Percentiles rank a stretch among this genome's conserved stretches.
phyloP scores from a whole-genome alignment of 2,329 filamentous ascomycete genomes.

The Juglanconis oblonga region DNA sequence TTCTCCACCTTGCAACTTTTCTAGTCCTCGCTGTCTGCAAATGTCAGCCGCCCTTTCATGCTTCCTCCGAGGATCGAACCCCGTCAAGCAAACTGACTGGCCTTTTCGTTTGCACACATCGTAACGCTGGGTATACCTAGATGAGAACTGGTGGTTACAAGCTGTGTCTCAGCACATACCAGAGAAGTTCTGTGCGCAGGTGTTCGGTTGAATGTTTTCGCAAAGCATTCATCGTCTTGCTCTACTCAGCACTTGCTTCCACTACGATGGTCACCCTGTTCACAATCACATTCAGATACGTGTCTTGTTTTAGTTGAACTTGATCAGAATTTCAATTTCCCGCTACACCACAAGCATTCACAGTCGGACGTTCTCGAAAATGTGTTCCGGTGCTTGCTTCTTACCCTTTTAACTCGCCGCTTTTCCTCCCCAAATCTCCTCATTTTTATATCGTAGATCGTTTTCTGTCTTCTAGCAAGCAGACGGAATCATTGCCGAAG shows the following conservation, averaged over 20 bases:
- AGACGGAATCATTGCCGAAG: constrained; percentile 21
- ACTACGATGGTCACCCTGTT: neutral
- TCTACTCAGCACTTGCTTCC: neutral
- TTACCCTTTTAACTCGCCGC: constrained; percentile 32
- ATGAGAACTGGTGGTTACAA: too few species aligned
- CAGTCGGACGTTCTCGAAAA: constrained; percentile 31
- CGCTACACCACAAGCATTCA: constrained; percentile 37
- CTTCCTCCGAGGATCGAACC: too few species aligned
- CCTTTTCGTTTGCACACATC: too few species aligned
- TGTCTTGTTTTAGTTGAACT: constrained; percentile 4
- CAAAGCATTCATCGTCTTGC: too few species aligned
- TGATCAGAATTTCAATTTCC: constrained; percentile 28
- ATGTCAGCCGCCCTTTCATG: too few species aligned
- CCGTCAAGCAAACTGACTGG: too few species aligned
- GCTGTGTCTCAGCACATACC: too few species aligned
- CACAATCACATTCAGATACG: neutral
- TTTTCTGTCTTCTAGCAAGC: constrained; percentile 22
- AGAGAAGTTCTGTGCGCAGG: too few species aligned
- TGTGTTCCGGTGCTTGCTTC: constrained; percentile 34
- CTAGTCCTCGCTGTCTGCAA: too few species aligned
- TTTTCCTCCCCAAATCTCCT: constrained; percentile 24
- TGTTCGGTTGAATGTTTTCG: too few species aligned
- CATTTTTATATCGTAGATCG: constrained; percentile 13
- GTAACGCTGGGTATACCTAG: too few species aligned
- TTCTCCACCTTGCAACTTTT: too few species aligned